Evolutionary conservation across 1,284 basidiomycete genomes (phyloP), one percentile per base, ranked within the genome.

Genomic region (Prillingera fragicola): DNA sequence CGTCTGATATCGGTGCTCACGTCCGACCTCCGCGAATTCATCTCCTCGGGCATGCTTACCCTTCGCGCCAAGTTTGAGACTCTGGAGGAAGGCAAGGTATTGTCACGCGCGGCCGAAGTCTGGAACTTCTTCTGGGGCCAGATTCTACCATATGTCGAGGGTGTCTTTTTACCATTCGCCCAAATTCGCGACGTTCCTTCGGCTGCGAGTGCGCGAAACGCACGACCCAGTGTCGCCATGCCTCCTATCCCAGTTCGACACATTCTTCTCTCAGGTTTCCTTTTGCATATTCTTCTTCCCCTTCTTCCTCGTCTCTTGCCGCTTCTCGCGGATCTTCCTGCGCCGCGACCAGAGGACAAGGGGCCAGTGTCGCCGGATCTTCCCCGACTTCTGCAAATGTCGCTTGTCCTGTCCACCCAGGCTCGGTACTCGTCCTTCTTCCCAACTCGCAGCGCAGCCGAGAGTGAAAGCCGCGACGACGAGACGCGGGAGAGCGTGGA

Each of bases 51-150:
- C 9, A 94, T 94, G 83, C 78, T 90, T 46, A 96, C 91, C 1
- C 77, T 97, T 31, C 88, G 87, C 50, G 80, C 87, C 0, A 91
- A 89, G 63, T 77, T 97, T 8, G 75, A 72, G 41, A 60, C 63
- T 5, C 72, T 84, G 21, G 83, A 84, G 23, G 87, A 90, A 22
- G 43, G 43, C 2, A 67, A 68, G 43, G 76, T 96, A 5, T 72
- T 92, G 14, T 74, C 75, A 1, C 77, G 87, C 8, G 76, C 94
- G 9, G 86, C 89, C 1, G 88, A 94, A 55, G 77, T 87, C 13
- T 97, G 92, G 92, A 80, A 78, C 6, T 92, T 94, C 74, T 96
- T 95, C 73, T 95, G 89, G 83, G 85, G 87, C 53, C 84, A 88
- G 51, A 82, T 96, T 17, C 73, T 97, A 1, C 89, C 91, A 67